Evolutionary conservation across 371 early-diverging fungal genomes (phyloP).

Genomic region (Parasitella parasitica): DNA sequence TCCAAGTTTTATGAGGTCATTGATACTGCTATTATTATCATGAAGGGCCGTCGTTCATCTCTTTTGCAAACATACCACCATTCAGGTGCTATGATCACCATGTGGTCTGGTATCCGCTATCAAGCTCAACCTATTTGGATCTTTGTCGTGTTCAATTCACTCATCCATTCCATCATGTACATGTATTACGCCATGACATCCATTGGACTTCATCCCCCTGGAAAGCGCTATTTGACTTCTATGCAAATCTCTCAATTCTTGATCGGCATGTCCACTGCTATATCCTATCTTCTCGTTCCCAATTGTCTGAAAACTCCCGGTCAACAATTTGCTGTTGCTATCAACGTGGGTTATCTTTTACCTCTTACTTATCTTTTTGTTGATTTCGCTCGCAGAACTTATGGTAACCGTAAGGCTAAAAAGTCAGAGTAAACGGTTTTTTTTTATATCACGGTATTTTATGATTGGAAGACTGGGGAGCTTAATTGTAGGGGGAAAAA

Average conservation of each 20-base stretch:
- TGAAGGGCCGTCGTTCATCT: conserved; percentile 79
- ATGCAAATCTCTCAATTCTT: conserved; percentile 91
- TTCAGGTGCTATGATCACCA: conserved; percentile 84
- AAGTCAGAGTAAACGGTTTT: conserved; percentile 46
- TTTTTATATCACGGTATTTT: not conserved
- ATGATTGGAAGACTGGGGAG: not conserved
- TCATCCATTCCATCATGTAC: conserved; percentile 93
- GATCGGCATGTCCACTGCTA: conserved; percentile 71
- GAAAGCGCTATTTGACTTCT: conserved; percentile 81
- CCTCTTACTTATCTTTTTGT: conserved; percentile 81
- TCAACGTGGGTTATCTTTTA: conserved; percentile 76
- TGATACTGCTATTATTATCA: conserved; percentile 82
- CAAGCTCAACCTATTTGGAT: conserved; percentile 80
- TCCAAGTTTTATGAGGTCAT: conserved; percentile 88
- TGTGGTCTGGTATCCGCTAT: conserved; percentile 77
- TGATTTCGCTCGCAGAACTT: conserved; percentile 73
- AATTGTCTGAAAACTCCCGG: conserved; percentile 64
- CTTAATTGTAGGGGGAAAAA: too few species aligned
- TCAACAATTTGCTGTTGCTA: conserved; percentile 64
- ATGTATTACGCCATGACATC: conserved; percentile 81
- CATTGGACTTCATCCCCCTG: conserved; percentile 75
- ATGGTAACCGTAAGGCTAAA: conserved; percentile 54
- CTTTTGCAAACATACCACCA: conserved; percentile 90
- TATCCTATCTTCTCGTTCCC: conserved; percentile 68
- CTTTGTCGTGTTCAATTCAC: conserved; percentile 86